A percentile compares a stretch with the other conserved stretches of the same genome.
These are phyloP conservation scores for Shiraia bambusicola DNA, from an alignment of 2,329 filamentous ascomycete genomes.

Conservation along the genomic window DNA sequence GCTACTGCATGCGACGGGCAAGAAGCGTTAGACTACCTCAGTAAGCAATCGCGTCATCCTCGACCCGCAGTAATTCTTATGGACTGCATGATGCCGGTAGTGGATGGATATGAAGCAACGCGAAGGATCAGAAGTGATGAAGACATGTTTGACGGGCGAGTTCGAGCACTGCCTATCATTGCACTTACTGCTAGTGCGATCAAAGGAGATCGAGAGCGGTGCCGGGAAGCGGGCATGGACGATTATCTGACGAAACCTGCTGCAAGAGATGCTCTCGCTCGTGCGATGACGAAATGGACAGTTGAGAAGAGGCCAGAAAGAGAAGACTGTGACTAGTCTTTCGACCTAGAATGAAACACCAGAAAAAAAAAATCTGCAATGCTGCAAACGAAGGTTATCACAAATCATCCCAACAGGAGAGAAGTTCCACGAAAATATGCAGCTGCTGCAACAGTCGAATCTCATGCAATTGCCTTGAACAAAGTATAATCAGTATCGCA, in stretches of 20 bases:
- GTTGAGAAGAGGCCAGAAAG: background rate
- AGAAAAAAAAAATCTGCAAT: background rate
- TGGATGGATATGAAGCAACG: slow-evolving; percentile 33
- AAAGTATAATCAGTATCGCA: too few relatives aligned
- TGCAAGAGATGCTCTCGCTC: slow-evolving; percentile 2
- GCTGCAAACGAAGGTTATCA: too few relatives aligned
- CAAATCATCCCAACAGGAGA: too few relatives aligned
- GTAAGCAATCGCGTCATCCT: slow-evolving; percentile 11
- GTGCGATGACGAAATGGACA: slow-evolving; percentile 5
- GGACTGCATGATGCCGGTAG: slow-evolving; percentile 37
- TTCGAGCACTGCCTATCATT: slow-evolving; percentile 70
- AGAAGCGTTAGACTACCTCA: slow-evolving; percentile 23
- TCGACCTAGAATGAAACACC: too few relatives aligned
- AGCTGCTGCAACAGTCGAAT: too few relatives aligned
- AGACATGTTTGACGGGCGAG: slow-evolving; percentile 26
- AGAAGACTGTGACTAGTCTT: background rate
- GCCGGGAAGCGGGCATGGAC: slow-evolving; percentile 6
- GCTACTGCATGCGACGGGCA: slow-evolving; percentile 26
- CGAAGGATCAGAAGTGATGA: slow-evolving; percentile 55
- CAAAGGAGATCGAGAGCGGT: slow-evolving; percentile 8
- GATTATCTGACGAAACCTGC: slow-evolving; percentile 10
- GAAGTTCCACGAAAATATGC: too few relatives aligned
- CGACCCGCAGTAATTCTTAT: slow-evolving; percentile 26
- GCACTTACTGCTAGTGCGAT: slow-evolving; percentile 69
- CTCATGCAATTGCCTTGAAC: too few relatives aligned